Conservation (phyloP, 306 rosid genomes). For the Arachis stenosperma region DNA sequence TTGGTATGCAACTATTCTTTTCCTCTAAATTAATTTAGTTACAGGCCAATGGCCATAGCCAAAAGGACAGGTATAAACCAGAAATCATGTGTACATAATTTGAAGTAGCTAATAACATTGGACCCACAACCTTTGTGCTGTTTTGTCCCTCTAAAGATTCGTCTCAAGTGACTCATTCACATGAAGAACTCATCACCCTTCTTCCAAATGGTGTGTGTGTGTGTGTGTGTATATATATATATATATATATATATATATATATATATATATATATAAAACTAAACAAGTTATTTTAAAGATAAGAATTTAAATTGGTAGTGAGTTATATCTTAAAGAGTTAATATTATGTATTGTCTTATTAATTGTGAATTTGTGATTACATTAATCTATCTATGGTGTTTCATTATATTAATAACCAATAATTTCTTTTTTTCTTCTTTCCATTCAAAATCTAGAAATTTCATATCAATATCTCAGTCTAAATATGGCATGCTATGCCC, state of each 20-base stretch:
- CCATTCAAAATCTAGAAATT: neutral
- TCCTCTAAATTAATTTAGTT: neutral
- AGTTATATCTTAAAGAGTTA: no score
- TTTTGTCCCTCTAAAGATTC: slow-evolving; percentile 19
- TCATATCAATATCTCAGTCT: slow-evolving; percentile 5
- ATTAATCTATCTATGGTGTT: no score
- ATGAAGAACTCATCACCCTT: slow-evolving; percentile 14
- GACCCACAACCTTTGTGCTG: slow-evolving; percentile 38
- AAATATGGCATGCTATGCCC: neutral
- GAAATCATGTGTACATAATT: slow-evolving; percentile 39
- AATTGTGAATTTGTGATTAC: no score
- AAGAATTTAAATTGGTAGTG: no score
- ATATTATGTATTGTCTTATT: no score
- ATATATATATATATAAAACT: no score
- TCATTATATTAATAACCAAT: no score
- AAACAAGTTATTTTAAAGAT: no score
- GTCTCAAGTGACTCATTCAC: slow-evolving; percentile 14
- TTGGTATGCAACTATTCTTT: neutral
- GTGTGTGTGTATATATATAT: no score
- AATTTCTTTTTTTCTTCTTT: neutral
- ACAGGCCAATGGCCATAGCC: neutral
- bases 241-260: no score
- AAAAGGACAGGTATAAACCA: slow-evolving; percentile 5
- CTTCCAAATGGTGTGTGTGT: slow-evolving; percentile 27
- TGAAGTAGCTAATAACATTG: slow-evolving; percentile 20